These are phyloP conservation scores for Candida sanyiensis DNA, from an alignment of 805 yeast species.

Conservation along the genomic window DNA sequence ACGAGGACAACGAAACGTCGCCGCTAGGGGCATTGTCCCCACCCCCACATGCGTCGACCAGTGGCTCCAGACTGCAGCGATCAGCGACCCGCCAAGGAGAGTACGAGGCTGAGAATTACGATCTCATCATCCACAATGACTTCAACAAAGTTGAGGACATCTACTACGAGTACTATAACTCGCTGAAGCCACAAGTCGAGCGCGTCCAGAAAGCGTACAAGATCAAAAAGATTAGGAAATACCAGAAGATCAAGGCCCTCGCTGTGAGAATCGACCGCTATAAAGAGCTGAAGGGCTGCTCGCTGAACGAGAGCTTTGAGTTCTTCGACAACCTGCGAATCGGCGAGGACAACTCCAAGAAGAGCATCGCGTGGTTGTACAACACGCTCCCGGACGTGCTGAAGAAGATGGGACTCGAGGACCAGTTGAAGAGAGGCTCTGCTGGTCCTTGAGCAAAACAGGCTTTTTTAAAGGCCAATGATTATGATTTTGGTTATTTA, in stretches of 20 bases:
- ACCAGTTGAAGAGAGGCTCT: slow-evolving; percentile 23
- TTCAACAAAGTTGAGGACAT: slow-evolving; percentile 29
- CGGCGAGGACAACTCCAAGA: slow-evolving; percentile 26
- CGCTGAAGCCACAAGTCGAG: slow-evolving; percentile 30
- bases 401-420: slow-evolving; percentile 26
- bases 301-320: slow-evolving; percentile 26
- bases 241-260: slow-evolving; percentile 33
- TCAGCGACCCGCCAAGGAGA: slow-evolving; percentile 21
- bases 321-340: slow-evolving; percentile 29
- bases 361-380: slow-evolving; percentile 33
- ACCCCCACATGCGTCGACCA: neutral
- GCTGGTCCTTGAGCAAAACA: slow-evolving; percentile 12
- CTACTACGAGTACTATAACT: slow-evolving; percentile 29
- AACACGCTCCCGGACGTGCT: slow-evolving; percentile 29
- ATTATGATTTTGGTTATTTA: too few species aligned
- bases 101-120: slow-evolving; percentile 27
- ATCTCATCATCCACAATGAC: slow-evolving; percentile 27
- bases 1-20: slow-evolving; percentile 15
- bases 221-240: slow-evolving; percentile 32
- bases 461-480: too few species aligned
- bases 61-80: slow-evolving; percentile 19
- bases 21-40: slow-evolving; percentile 19
- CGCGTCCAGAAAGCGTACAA: slow-evolving; percentile 30
- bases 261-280: slow-evolving; percentile 32
- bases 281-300: slow-evolving; percentile 23